Percentiles rank a stretch among this genome's conserved stretches.
These are phyloP conservation scores for Sungouiella blattae DNA, from an alignment of 805 yeast genomes.

Conservation along the genomic window DNA sequence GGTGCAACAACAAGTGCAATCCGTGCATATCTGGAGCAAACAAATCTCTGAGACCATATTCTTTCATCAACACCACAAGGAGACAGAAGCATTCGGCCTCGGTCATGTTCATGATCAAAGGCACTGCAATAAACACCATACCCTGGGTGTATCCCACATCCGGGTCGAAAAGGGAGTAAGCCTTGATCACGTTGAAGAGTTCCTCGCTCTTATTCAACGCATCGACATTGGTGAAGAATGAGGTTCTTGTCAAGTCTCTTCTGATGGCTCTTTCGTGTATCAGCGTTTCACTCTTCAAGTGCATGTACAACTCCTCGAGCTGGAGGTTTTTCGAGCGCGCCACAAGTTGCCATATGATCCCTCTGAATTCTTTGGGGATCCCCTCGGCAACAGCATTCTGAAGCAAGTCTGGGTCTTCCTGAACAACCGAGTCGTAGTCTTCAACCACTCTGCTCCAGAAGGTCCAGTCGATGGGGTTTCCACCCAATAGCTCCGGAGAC, in stretches of 20 bases:
- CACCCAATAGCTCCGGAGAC: conserved; percentile 13
- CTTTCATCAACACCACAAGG: conserved; percentile 77
- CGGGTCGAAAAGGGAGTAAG: conserved; percentile 79
- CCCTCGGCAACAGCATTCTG: conserved; percentile 62
- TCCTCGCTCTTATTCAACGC: conserved; percentile 58
- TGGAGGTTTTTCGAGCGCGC: conserved; percentile 70
- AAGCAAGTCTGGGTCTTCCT: conserved; percentile 56
- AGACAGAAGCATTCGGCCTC: conserved; percentile 85
- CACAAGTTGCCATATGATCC: conserved; percentile 89
- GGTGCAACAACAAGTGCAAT: conserved; percentile 76
- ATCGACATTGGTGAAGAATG: conserved; percentile 62
- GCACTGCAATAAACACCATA: conserved; percentile 90
- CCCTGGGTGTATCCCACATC: conserved; percentile 99
- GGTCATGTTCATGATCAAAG: conserved; percentile 73
- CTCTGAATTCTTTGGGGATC: conserved; percentile 80
- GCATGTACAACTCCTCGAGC: conserved; percentile 56
- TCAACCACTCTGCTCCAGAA: conserved; percentile 84
- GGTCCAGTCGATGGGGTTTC: conserved; percentile 61
- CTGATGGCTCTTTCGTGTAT: conserved; percentile 72
- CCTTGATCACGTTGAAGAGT: conserved; percentile 71
- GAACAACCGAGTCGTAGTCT: conserved; percentile 68
- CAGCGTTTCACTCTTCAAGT: conserved; percentile 47
- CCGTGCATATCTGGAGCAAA: conserved; percentile 94
- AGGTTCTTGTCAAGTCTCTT: conserved; percentile 82
- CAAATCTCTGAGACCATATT: conserved; percentile 72